Evolutionary conservation across 2,329 filamentous ascomycete genomes (phyloP).

Genomic region (Fusarium sublunatum): DNA sequence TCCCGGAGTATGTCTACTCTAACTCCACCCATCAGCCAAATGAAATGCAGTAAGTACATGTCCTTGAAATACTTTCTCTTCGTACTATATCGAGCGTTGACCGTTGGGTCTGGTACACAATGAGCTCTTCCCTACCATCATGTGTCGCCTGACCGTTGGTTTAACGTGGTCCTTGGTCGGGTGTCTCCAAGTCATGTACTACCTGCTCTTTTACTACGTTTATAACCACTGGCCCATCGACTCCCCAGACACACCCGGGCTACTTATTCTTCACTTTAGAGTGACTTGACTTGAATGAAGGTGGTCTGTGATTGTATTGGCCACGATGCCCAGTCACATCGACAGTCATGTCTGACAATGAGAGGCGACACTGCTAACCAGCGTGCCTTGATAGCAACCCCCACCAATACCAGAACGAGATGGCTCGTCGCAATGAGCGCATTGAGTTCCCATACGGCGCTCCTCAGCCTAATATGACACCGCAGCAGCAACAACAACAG

Average conservation of each 20-base stretch:
- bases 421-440: slow-evolving; percentile 59
- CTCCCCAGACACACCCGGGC: slow-evolving; percentile 16
- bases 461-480: slow-evolving; percentile 54
- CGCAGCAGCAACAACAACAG: slow-evolving; percentile 51
- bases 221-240: slow-evolving; percentile 38
- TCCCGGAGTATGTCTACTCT: slow-evolving; percentile 69
- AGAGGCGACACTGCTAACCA: slow-evolving; percentile 48
- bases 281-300: slow-evolving; percentile 15
- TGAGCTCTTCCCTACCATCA: slow-evolving; percentile 31
- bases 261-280: slow-evolving; percentile 27
- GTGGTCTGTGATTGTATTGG: slow-evolving; percentile 16
- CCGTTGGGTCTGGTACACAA: slow-evolving; percentile 31
- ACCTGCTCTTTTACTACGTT: slow-evolving; percentile 24
- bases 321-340: slow-evolving; percentile 44
- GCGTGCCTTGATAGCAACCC: slow-evolving; percentile 49
- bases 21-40: slow-evolving; percentile 65
- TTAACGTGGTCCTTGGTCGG: not conserved
- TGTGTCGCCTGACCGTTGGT: slow-evolving; percentile 32
- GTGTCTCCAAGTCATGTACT: slow-evolving; percentile 11
- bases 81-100: slow-evolving; percentile 42
- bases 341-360: slow-evolving; percentile 39
- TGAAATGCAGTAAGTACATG: slow-evolving; percentile 69
- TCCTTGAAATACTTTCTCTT: slow-evolving; percentile 54
- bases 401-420: slow-evolving; percentile 64
- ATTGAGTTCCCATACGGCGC: slow-evolving; percentile 57